Conservation (phyloP, 2,329 filamentous ascomycete species). For the Aureobasidium musti region DNA sequence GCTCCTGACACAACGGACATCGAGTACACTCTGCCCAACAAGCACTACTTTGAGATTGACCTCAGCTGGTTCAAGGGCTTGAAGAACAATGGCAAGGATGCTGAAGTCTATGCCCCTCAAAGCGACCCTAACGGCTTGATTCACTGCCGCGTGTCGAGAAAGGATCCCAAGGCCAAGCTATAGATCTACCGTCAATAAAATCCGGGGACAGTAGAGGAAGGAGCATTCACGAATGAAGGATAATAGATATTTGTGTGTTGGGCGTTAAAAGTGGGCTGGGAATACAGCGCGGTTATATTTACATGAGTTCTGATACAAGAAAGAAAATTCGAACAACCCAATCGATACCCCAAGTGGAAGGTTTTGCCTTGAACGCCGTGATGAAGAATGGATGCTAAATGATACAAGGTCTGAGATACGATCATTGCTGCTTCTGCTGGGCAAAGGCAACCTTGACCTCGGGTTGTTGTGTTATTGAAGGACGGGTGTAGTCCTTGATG, state of each 20-base stretch:
- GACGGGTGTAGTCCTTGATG: constrained; percentile 52
- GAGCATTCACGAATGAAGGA: constrained; percentile 10
- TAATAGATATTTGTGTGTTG: background rate
- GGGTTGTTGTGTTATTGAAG: constrained; percentile 28
- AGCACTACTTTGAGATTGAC: constrained; percentile 98
- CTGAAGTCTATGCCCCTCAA: constrained; percentile 93
- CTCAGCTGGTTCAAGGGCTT: constrained; percentile 94
- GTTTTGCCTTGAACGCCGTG: constrained; percentile 31
- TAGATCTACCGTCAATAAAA: constrained; percentile 33
- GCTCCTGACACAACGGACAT: constrained; percentile 72
- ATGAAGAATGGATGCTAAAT: constrained; percentile 4
- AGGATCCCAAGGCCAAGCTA: constrained; percentile 47
- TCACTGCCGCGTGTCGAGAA: constrained; percentile 80
- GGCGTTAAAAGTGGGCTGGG: constrained; percentile 22
- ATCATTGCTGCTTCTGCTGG: constrained; percentile 22
- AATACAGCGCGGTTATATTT: constrained; percentile 26
- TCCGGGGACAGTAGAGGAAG: background rate
- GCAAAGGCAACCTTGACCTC: constrained; percentile 30
- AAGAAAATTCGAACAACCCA: constrained; percentile 12
- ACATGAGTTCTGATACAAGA: constrained; percentile 19
- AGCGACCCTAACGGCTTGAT: constrained; percentile 93
- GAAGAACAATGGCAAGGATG: constrained; percentile 94
- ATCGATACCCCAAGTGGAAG: constrained; percentile 21
- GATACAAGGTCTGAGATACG: constrained; percentile 1
- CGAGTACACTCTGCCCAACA: constrained; percentile 88